A percentile compares a stretch with the other conserved stretches of the same genome.
Conservation (phyloP, 2,329 filamentous ascomycete species). For the Allantophomopsis cytisporea region DNA sequence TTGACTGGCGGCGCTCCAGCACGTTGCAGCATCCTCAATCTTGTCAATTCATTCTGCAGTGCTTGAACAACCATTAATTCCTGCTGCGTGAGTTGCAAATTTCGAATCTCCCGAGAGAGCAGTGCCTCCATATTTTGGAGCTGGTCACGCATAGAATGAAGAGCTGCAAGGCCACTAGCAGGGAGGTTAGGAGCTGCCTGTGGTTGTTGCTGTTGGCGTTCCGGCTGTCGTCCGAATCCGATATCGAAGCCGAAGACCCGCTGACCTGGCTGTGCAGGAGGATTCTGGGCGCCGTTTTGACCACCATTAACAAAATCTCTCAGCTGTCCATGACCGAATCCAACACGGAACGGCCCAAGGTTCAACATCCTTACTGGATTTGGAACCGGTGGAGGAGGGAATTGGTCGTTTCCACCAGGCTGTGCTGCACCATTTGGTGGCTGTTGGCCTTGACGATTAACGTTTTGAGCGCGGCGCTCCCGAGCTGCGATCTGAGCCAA, state of each 20-base stretch:
- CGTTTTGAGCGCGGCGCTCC: not conserved
- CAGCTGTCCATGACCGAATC: slow-evolving; percentile 53
- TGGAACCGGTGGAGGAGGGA: slow-evolving; percentile 18
- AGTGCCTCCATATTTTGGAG: slow-evolving; percentile 55
- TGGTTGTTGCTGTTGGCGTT: slow-evolving; percentile 9
- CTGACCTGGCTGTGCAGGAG: slow-evolving; percentile 7
- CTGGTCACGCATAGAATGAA: slow-evolving; percentile 33
- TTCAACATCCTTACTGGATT: slow-evolving; percentile 39
- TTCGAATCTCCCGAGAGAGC: slow-evolving; percentile 52
- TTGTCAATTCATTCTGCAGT: slow-evolving; percentile 52
- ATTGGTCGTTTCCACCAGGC: slow-evolving; percentile 1
- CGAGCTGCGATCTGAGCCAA: slow-evolving; percentile 7
- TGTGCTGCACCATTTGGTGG: slow-evolving; percentile 8
- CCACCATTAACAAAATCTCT: slow-evolving; percentile 47
- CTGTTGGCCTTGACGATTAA: slow-evolving; percentile 3
- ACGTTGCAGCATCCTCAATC: slow-evolving; percentile 34
- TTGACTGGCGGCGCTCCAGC: slow-evolving; percentile 5
- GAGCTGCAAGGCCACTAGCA: slow-evolving; percentile 1
- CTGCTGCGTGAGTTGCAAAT: slow-evolving; percentile 47
- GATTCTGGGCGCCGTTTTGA: slow-evolving; percentile 21
- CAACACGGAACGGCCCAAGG: slow-evolving; percentile 61
- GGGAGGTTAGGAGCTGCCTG: slow-evolving; percentile 3
- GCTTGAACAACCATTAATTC: slow-evolving; percentile 57
- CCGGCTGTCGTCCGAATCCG: slow-evolving; percentile 14
- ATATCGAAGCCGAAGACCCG: slow-evolving; percentile 20